Percentiles rank a stretch among this genome's conserved stretches.
Evolutionary conservation across 352 stramenopile species (phyloP).

Genomic region (Pythium diclinum): DNA sequence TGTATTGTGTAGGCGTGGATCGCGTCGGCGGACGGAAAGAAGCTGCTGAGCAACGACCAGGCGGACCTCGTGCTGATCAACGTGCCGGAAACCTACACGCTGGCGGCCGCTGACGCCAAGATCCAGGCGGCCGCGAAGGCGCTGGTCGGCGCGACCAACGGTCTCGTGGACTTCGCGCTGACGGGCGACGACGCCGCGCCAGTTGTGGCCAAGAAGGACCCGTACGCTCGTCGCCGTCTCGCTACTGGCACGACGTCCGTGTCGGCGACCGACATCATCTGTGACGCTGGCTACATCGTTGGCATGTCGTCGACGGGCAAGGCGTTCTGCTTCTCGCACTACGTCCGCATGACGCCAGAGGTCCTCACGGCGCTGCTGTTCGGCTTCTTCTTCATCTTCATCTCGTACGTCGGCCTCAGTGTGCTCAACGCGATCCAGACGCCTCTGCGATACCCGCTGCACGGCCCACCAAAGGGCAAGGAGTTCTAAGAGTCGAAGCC

Average conservation of each 20-base stretch:
- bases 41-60: constrained; percentile 47
- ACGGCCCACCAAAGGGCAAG: constrained; percentile 75
- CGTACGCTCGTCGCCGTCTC: constrained; percentile 33
- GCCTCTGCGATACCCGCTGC: constrained; percentile 60
- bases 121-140: constrained; percentile 40
- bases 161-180: constrained; percentile 58
- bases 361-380: constrained; percentile 74
- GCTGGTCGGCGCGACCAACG: constrained; percentile 35
- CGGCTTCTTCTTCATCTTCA: constrained; percentile 76
- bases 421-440: constrained; percentile 79
- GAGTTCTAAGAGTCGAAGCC: constrained; percentile 52
- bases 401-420: constrained; percentile 68
- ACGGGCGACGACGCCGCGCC: constrained; percentile 46
- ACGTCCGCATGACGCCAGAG: constrained; percentile 78
- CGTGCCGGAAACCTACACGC: constrained; percentile 31
- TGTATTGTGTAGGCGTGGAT: constrained; percentile 22
- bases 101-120: constrained; percentile 38
- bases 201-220: constrained; percentile 27
- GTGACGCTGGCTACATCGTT: constrained; percentile 59
- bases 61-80: constrained; percentile 66
- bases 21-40: constrained; percentile 23
- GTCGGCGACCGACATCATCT: constrained; percentile 38
- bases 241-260: constrained; percentile 16
- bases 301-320: constrained; percentile 44
- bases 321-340: constrained; percentile 85